Conservation (phyloP, 495 filamentous ascomycete species). For the Lophium mytilinum region DNA sequence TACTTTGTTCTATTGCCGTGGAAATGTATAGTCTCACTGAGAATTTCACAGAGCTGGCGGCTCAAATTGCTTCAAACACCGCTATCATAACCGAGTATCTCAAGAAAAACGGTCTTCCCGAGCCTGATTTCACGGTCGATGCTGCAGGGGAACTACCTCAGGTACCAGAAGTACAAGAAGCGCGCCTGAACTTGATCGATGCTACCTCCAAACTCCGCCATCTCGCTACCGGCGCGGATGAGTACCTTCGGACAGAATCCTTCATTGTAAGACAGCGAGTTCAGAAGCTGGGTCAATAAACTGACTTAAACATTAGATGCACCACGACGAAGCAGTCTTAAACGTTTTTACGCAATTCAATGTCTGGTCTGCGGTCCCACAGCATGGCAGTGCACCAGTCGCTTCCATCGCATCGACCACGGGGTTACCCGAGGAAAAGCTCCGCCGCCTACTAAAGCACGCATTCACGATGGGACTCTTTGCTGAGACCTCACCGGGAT, state of each 20-base stretch:
- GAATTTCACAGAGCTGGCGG: neutral
- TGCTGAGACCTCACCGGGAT: conserved; percentile 6
- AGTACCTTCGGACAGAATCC: neutral
- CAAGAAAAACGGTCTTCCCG: conserved; percentile 6
- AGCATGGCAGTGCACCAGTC: conserved; percentile 3
- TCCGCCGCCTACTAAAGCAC: conserved; percentile 13
- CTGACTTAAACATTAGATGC: neutral
- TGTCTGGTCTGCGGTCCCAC: conserved; percentile 17
- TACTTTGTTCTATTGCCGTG: neutral
- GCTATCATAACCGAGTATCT: neutral
- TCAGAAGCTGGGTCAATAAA: too few relatives aligned
- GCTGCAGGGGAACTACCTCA: conserved; percentile 6
- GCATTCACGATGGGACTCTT: conserved; percentile 8
- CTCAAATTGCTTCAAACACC: neutral
- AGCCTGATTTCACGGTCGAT: conserved; percentile 5
- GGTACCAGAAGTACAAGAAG: conserved; percentile 1
- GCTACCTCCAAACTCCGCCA: neutral
- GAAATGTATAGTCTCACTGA: neutral
- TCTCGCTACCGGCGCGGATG: neutral
- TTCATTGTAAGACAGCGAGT: neutral
- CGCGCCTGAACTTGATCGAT: neutral
- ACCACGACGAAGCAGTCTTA: conserved; percentile 10
- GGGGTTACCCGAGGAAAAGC: conserved; percentile 4
- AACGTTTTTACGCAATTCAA: conserved; percentile 17
- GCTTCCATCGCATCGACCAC: conserved; percentile 3